Evolutionary conservation across 371 early-diverging fungal species (phyloP), one percentile per base, ranked within the genome.

Genomic region (Saksenaea oblongispora): DNA sequence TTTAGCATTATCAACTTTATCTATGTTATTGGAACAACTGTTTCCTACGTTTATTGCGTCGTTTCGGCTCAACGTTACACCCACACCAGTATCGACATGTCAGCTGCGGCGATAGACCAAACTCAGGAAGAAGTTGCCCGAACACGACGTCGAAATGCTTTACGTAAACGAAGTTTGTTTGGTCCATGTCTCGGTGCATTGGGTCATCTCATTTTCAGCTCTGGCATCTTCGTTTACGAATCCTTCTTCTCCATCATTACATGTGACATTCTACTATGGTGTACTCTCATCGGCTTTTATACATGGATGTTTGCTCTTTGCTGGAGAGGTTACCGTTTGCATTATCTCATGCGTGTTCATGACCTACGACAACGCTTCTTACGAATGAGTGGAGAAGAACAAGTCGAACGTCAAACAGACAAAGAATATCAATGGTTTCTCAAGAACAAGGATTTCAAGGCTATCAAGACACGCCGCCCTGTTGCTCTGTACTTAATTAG

Each of bases 301-400:
- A 71, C 69, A 0, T 74, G 74, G 74, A 66, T 71, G 14, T 67
- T 58, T 63, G 67, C 74, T 2, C 56, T 70, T 5, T 36, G 55
- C 9, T 57, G 61, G 53, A 39, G 71, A 53, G 68, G 69, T 3
- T 58, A 64, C 15, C 31, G 74, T 8, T 55, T 74, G 9, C 55
- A 54, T 26, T 63, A 56, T 2, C 58, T 70, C 5, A 62, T 65
- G 51, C 41, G 66, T 39, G 31, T 71, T 1, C 69, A 69, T 24
- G 58, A 62, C 27, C 34, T 73, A 10, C 57, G 54, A 55, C 66
- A 61, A 42, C 66, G 54, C 15, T 69, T 63, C 18, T 27, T 66
- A n/a, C 62, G 67, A 42, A 59, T 63, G 47, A 51, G 55, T 4
- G 31, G 39, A 5, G 37, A 47, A 42, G 65, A 69, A 31, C 61